Percentiles rank a stretch among this genome's conserved stretches.
phyloP scores from a whole-genome alignment of 2,329 filamentous ascomycete species.

The Lecanicillium sp. region DNA sequence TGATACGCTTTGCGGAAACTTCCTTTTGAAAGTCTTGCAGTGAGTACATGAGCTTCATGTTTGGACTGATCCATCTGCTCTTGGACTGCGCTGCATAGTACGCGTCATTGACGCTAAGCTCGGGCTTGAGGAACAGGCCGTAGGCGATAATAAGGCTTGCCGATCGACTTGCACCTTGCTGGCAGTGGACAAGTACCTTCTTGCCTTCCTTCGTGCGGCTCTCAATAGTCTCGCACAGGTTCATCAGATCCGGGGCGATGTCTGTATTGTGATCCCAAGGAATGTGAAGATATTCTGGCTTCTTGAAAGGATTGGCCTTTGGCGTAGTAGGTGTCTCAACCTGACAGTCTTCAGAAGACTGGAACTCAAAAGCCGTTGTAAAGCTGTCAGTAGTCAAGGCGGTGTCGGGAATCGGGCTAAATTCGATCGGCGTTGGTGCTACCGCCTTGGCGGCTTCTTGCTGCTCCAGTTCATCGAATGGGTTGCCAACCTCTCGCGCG shows the following conservation, averaged over 20 bases:
- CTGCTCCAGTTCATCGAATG: slow-evolving; percentile 43
- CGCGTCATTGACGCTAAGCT: slow-evolving; percentile 71
- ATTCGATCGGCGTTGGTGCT: slow-evolving; percentile 23
- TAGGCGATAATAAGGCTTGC: slow-evolving; percentile 84
- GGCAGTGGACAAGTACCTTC: slow-evolving; percentile 75
- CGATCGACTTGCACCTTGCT: slow-evolving; percentile 78
- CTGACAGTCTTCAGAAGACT: slow-evolving; percentile 25
- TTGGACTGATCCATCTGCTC: slow-evolving; percentile 83
- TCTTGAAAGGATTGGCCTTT: slow-evolving; percentile 40
- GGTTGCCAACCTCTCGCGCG: slow-evolving; percentile 72
- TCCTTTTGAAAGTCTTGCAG: slow-evolving; percentile 73
- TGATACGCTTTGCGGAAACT: slow-evolving; percentile 41
- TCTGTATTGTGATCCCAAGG: slow-evolving; percentile 87
- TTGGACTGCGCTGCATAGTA: slow-evolving; percentile 74
- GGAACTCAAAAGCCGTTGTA: slow-evolving; percentile 53
- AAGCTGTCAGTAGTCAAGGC: slow-evolving; percentile 51
- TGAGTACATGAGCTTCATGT: slow-evolving; percentile 89
- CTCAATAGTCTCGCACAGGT: slow-evolving; percentile 69
- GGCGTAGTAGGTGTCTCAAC: slow-evolving; percentile 45
- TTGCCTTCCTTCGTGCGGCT: slow-evolving; percentile 64
- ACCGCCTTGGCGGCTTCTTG: slow-evolving; percentile 19
- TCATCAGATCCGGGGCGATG: slow-evolving; percentile 69
- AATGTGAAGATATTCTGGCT: slow-evolving; percentile 80
- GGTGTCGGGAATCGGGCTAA: slow-evolving; percentile 43
- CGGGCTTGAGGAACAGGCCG: slow-evolving; percentile 70